A percentile compares a stretch with the other conserved stretches of the same genome.
Evolutionary conservation across 2,329 filamentous ascomycete genomes (phyloP).

Genomic region (Hymenoscyphus repandus): DNA sequence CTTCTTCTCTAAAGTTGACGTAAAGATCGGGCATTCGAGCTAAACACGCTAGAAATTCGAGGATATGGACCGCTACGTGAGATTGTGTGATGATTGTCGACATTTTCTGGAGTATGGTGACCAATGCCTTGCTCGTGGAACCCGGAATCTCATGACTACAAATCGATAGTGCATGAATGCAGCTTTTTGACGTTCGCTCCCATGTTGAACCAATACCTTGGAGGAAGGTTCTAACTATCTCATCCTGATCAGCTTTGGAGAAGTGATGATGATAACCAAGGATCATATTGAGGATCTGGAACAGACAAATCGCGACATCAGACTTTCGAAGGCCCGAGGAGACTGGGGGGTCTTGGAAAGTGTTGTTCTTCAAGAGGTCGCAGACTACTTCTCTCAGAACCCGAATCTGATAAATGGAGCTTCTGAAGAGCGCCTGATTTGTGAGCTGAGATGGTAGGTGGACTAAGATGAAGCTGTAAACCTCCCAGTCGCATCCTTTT

Average conservation of each 20-base stretch:
- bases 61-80: constrained; percentile 85
- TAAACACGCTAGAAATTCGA: constrained; percentile 89
- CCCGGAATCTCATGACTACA: constrained; percentile 92
- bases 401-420: constrained; percentile 68
- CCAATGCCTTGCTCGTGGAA: constrained; percentile 79
- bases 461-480: constrained; percentile 85
- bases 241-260: constrained; percentile 78
- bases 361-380: constrained; percentile 72
- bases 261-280: constrained; percentile 88
- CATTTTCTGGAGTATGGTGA: constrained; percentile 87
- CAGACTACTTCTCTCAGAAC: constrained; percentile 72
- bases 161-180: constrained; percentile 89
- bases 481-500: constrained; percentile 77
- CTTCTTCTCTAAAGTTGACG: constrained; percentile 83
- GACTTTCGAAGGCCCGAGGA: constrained; percentile 77
- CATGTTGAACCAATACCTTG: constrained; percentile 70
- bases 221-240: constrained; percentile 81
- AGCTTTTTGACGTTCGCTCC: constrained; percentile 84
- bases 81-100: constrained; percentile 92
- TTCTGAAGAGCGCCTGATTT: constrained; percentile 81
- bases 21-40: constrained; percentile 80
- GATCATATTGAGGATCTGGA: constrained; percentile 80
- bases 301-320: constrained; percentile 83
- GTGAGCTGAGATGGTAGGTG: constrained; percentile 82
- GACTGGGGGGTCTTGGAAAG: constrained; percentile 74